These are phyloP conservation scores for Suillus subaureus DNA, from an alignment of 768 basidiomycete species.

Conservation along the genomic window DNA sequence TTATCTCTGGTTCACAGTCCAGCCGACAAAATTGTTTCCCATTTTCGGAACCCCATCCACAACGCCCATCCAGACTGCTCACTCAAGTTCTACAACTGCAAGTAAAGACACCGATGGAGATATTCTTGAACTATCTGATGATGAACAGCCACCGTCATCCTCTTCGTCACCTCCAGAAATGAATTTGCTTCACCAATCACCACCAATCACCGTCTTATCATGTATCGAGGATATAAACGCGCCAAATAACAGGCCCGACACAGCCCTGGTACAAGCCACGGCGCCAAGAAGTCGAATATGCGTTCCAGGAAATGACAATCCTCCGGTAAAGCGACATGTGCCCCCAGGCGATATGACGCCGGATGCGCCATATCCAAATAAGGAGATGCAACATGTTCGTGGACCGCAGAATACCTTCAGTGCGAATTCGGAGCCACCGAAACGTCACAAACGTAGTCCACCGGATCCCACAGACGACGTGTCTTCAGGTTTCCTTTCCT, in stretches of 20 bases:
- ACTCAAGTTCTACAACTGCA: not conserved
- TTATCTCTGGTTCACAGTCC: conserved; percentile 15
- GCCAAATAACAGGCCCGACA: not conserved
- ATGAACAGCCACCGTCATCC: conserved; percentile 16
- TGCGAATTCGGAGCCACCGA: conserved; percentile 14
- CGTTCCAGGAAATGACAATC: not conserved
- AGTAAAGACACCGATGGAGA: not conserved
- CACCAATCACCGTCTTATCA: not conserved
- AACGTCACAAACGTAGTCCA: conserved; percentile 9
- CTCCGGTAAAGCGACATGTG: not conserved
- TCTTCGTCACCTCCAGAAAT: conserved; percentile 8
- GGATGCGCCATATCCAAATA: conserved; percentile 50
- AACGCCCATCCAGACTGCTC: not conserved
- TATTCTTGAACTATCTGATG: conserved; percentile 14
- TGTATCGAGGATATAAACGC: not conserved
- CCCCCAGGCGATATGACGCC: conserved; percentile 1
- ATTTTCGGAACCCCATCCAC: conserved; percentile 24
- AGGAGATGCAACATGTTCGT: conserved; percentile 59
- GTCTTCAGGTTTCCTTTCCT: conserved; percentile 23
- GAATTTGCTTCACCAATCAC: not conserved
- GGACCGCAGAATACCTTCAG: conserved; percentile 51
- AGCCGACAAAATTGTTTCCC: conserved; percentile 21
- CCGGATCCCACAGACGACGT: conserved; percentile 9
- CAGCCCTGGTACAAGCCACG: no score
- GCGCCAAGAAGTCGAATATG: not conserved